These are phyloP conservation scores for Physcia stellaris DNA, from an alignment of 495 filamentous ascomycete genomes.

Conservation along the genomic window DNA sequence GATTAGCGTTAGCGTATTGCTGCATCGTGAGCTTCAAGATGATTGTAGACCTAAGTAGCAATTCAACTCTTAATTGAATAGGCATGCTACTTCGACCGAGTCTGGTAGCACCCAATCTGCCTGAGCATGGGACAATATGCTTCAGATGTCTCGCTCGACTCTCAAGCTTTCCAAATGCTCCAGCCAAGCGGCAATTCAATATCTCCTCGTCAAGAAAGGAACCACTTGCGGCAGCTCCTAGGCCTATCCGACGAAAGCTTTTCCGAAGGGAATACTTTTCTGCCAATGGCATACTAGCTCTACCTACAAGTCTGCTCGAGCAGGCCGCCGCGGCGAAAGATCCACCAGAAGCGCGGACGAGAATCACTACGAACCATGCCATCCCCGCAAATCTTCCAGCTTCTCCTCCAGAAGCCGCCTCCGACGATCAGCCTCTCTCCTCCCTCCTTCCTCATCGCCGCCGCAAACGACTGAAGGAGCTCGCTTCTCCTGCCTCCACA, in stretches of 20 bases:
- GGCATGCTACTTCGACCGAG: no score
- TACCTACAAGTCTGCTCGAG: neutral
- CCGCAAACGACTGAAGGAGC: conserved; percentile 36
- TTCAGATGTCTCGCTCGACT: conserved; percentile 4
- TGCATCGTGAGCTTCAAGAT: no score
- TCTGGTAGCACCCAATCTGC: no score
- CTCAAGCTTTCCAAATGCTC: neutral
- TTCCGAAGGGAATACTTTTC: conserved; percentile 16
- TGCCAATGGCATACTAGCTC: conserved; percentile 7
- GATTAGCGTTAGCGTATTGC: no score
- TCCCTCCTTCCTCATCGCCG: conserved; percentile 34
- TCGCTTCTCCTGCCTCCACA: conserved; percentile 5
- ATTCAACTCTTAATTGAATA: no score
- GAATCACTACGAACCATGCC: neutral
- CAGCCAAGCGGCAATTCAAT: neutral
- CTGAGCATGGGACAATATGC: no score
- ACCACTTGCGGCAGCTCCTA: neutral
- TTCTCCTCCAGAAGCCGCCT: neutral
- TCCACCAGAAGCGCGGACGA: neutral
- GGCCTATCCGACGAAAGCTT: conserved; percentile 4
- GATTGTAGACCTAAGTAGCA: no score
- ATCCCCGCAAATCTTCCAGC: no score
- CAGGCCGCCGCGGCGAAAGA: neutral
- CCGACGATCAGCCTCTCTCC: neutral
- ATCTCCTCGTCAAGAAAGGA: neutral